Base-by-base conservation (phyloP, 1,139 yeast species). In the Arxiozyma heterogenica region DNA sequence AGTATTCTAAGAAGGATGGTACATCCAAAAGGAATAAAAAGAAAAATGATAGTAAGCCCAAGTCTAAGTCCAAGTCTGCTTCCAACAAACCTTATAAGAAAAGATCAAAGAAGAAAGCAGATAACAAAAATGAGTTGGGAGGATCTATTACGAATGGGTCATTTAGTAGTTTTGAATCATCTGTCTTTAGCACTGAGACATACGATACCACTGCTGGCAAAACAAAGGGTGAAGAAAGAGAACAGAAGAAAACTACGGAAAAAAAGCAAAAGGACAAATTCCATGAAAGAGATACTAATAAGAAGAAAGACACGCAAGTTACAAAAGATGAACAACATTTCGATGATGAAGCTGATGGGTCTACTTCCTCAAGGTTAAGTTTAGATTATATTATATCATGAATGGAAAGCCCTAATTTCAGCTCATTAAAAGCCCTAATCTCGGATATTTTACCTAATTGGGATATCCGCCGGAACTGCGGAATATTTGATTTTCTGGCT, bases 331-430 rank as follows among this genome's bases (percentile, higher is more conserved):
- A 41, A 3, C 21, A 18, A 41, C 9, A 8, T 2, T 6, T 9
- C 18, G 22, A 45, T 7, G 17, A 9, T n/a, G n/a, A 25, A 20
- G n/a, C 23, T 25, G 20, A 18, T 30, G 21, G n/a, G 25, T 18
- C 11, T 17, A 7, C 30, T 18, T 41, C 43, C 12, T 44, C 51
- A 21, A 53, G 53, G 38, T 25, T 53, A 8, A 50, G 51, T 34
- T 27, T 53, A 6, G 53, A 50, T 27, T 53, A 49, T 42, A 53
- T 53, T 17, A 53, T 53, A 34, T 43, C 49, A 11, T 52, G 20
- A 46, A 11, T 17, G 9, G 4, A 22, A 25, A 25, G 22, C 47
- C 47, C 47, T 44, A 44, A n/a, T 38, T 1, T 6, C 4, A 17
- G 11, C 17, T 4, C 8, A 0, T 22, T 5, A 5, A n/a, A 30